Evolutionary conservation across 2,329 filamentous ascomycete genomes (phyloP), one percentile per base, ranked within the genome.

Genomic region (Blastomyces parvus): DNA sequence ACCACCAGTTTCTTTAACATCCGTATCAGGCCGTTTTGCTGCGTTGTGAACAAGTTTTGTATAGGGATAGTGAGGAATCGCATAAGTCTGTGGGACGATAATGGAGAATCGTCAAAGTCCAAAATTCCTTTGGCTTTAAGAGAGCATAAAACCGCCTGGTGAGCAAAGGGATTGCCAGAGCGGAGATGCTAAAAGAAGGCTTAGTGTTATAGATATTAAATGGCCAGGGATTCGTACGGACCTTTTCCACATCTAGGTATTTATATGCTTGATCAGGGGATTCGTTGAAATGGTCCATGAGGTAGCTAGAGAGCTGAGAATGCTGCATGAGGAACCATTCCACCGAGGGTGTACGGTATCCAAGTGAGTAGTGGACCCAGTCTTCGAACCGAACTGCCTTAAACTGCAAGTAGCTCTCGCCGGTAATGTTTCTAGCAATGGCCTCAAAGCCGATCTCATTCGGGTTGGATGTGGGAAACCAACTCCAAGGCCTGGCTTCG

Each of bases 251-350:
- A 59, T 76, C 71, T 3, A 68, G 27, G 59, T 77, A 78, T 27
- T 69, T 66, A 14, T 63, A 60, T 5, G 72, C 62, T 14, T 76
- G 70, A 7, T 75, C 71, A 2, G 72, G 72, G 42, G 72, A 72
- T 2, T 69, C 67, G 42, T 69, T 63, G 13, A 52, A 40, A 7
- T 77, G 64, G 38, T 69, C 63, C 13, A 19, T 9, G 7, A 78
- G 65, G 63, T 76, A 70, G 42, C 70, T 69, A 7, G 69, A 65
- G 11, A 78, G 64, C 3, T 71, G 68, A 40, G 71, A 73, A 65
- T 78, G 75, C 60, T 77, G 75, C 6, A 72, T 66, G 8, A 77
- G 64, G 50, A 78, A 77, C 73, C 74, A 77, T 33, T 76, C 70
- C 11, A 77, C 72, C 3, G 72, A 71, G 13, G 66, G 53, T 1